Evolutionary conservation across 2,329 filamentous ascomycete genomes (phyloP).

Genomic region (Colletotrichum gloeosporioides): DNA sequence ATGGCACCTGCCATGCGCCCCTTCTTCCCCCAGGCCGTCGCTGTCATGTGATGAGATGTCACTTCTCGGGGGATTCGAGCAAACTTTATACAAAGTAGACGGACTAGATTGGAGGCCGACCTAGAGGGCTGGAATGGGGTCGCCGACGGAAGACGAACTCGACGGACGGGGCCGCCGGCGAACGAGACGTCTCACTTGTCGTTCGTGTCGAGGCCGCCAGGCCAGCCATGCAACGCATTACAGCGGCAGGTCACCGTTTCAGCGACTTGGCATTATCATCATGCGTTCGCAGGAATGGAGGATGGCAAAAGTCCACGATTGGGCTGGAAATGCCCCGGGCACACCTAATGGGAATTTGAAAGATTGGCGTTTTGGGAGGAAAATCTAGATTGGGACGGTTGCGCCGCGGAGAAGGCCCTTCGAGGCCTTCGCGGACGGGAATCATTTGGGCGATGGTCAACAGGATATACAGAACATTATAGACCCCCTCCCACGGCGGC

Average conservation of each 20-base stretch:
- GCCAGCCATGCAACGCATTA: background rate
- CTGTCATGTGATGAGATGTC: background rate
- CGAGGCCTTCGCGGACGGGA: background rate
- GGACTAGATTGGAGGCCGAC: background rate
- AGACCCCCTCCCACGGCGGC: background rate
- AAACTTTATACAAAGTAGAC: background rate
- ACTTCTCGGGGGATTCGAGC: background rate
- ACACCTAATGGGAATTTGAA: background rate
- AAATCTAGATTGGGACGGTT: background rate
- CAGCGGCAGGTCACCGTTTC: background rate
- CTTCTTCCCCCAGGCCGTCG: background rate
- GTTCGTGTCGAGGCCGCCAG: background rate
- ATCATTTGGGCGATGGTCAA: background rate
- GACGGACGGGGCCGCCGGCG: background rate
- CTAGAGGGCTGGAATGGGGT: background rate
- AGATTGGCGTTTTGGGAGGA: background rate
- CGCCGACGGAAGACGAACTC: background rate
- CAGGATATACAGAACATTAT: background rate
- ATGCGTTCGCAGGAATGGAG: background rate
- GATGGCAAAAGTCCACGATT: background rate
- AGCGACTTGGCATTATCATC: background rate
- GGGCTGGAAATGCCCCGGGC: background rate
- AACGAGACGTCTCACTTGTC: background rate
- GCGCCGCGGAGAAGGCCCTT: background rate
- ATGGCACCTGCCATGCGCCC: background rate